These are phyloP conservation scores for Plenodomus lindquistii DNA, from an alignment of 2,329 filamentous ascomycete species.

Conservation along the genomic window DNA sequence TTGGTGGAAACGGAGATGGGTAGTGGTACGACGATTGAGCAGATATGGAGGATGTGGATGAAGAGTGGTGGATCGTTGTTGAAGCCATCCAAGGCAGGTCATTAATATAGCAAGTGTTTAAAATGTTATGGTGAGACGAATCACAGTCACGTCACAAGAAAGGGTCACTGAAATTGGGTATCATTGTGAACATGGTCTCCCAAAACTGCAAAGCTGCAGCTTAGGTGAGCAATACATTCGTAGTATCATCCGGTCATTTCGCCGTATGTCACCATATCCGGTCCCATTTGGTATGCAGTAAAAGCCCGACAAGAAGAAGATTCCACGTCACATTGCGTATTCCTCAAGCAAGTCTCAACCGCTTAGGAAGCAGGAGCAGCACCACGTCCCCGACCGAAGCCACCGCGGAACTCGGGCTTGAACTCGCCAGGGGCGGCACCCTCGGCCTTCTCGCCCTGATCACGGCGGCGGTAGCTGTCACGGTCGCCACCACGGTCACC, in stretches of 20 bases:
- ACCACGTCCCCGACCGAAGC: conserved; percentile 47
- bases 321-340: conserved; percentile 22
- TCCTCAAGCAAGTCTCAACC: conserved; percentile 26
- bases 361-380: conserved; percentile 44
- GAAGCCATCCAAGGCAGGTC: conserved; percentile 48
- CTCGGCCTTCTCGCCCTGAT: conserved; percentile 59
- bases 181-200: conserved; percentile 40
- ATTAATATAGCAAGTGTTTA: conserved; percentile 25
- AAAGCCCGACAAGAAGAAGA: conserved; percentile 32
- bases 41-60: conserved; percentile 56
- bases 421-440: conserved; percentile 48
- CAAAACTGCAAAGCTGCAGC: conserved; percentile 26
- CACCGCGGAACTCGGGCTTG: conserved; percentile 51
- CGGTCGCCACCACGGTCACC: conserved; percentile 70
- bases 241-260: conserved; percentile 46
- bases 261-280: conserved; percentile 31
- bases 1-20: conserved; percentile 62
- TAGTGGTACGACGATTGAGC: conserved; percentile 42
- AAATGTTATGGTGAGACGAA: not conserved
- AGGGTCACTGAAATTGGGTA: conserved; percentile 40
- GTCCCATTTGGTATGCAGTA: conserved; percentile 41
- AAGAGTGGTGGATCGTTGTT: conserved; percentile 54
- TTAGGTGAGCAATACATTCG: conserved; percentile 39
- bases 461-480: conserved; percentile 84
- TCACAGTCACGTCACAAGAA: not conserved